A percentile compares a stretch with the other conserved stretches of the same genome.
Conservation (phyloP, 2,329 filamentous ascomycete species). For the Aspergillus felis region DNA sequence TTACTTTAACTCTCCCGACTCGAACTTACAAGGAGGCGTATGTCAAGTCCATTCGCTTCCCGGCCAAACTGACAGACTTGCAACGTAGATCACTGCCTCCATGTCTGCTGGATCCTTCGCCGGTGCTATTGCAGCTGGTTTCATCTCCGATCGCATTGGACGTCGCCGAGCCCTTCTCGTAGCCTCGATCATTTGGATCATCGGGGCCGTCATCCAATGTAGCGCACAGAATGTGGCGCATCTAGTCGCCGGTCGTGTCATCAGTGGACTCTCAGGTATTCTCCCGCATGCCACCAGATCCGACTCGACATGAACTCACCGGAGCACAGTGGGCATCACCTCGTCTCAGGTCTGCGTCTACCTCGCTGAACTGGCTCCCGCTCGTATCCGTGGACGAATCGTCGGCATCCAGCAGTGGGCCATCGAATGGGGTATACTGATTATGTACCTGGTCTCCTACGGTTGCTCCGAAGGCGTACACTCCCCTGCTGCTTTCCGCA, state of each 20-base stretch:
- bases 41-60: background rate
- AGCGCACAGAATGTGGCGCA: slow-evolving; percentile 30
- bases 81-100: slow-evolving; percentile 60
- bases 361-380: slow-evolving; percentile 41
- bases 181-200: slow-evolving; percentile 30
- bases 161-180: slow-evolving; percentile 41
- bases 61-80: background rate
- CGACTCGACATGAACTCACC: background rate
- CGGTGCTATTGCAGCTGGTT: slow-evolving; percentile 49
- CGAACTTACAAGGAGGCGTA: slow-evolving; percentile 36
- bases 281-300: background rate
- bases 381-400: slow-evolving; percentile 40
- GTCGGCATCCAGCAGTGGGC: slow-evolving; percentile 45
- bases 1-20: slow-evolving; percentile 50
- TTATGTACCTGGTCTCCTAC: slow-evolving; percentile 43
- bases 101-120: slow-evolving; percentile 70
- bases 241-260: slow-evolving; percentile 49
- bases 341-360: slow-evolving; percentile 45
- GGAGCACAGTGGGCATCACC: slow-evolving; percentile 36
- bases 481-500: slow-evolving; percentile 49
- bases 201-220: slow-evolving; percentile 32
- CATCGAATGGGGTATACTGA: slow-evolving; percentile 43
- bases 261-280: slow-evolving; percentile 34
- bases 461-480: slow-evolving; percentile 32
- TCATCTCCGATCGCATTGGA: slow-evolving; percentile 33